These are phyloP conservation scores for Trichomonas tenax DNA, from an alignment of 208 protist species.

Conservation along the genomic window DNA sequence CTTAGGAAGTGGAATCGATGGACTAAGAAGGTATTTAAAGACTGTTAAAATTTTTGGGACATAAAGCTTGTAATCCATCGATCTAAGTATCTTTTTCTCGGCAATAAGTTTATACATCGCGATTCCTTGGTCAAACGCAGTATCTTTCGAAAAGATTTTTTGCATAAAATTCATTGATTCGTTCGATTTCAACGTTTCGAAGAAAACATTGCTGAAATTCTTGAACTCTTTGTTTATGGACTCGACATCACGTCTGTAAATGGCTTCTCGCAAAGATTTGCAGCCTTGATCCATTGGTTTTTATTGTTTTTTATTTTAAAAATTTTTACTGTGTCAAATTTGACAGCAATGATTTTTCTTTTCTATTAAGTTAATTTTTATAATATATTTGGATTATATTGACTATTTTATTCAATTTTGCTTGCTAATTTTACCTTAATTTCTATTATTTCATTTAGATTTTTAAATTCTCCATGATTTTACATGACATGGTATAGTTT, in stretches of 20 bases:
- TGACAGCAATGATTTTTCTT: not conserved
- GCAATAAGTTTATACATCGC: not conserved
- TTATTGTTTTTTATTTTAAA: too few species aligned
- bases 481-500: too few species aligned
- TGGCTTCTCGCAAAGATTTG: not conserved
- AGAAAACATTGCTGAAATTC: not conserved
- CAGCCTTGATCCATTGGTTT: not conserved
- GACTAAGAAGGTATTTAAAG: not conserved
- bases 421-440: too few species aligned
- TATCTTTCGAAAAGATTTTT: not conserved
- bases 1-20: not conserved
- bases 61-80: not conserved
- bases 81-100: not conserved
- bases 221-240: not conserved
- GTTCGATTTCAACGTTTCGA: not conserved
- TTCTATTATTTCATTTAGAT: too few species aligned
- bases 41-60: not conserved
- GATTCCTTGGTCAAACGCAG: not conserved
- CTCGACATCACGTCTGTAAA: not conserved
- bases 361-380: too few species aligned
- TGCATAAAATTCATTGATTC: not conserved
- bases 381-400: too few species aligned
- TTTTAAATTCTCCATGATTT: too few species aligned
- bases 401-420: too few species aligned
- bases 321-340: not conserved